Conservation (phyloP, 257 asterid species). For the Capsicum pubescens region DNA sequence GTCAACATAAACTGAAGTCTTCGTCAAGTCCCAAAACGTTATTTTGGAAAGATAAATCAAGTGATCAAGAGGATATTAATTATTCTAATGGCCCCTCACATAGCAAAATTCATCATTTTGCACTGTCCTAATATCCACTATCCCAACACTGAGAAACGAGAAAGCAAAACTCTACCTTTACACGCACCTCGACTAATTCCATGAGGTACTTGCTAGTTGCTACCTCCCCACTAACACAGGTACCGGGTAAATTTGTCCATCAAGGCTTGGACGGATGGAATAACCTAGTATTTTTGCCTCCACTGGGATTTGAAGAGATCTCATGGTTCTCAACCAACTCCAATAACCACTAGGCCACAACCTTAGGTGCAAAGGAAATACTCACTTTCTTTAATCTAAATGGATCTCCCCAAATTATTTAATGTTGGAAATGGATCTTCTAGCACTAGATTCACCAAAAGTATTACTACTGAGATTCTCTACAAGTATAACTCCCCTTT, state of each 20-base stretch:
- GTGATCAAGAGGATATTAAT: neutral
- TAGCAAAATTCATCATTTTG: neutral
- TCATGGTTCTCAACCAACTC: neutral
- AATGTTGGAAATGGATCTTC: constrained; percentile 7
- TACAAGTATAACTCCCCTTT: neutral
- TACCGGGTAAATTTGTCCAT: neutral
- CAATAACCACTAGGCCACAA: neutral
- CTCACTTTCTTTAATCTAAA: constrained; percentile 8
- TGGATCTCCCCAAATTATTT: neutral
- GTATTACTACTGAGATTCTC: neutral
- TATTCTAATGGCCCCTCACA: constrained; percentile 12
- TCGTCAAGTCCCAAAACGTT: neutral
- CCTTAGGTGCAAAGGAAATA: neutral
- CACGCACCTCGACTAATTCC: neutral
- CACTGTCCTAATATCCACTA: neutral
- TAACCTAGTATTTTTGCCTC: constrained; percentile 17
- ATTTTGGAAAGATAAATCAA: constrained; percentile 15
- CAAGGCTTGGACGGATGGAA: neutral
- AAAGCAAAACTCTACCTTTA: neutral
- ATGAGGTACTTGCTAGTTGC: neutral
- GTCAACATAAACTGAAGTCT: constrained; percentile 13
- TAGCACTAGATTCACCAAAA: neutral
- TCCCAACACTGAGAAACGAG: neutral
- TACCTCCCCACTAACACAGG: constrained; percentile 2
- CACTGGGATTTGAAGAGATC: neutral